Conservation (phyloP, 306 rosid genomes). For the Mucuna pruriens region DNA sequence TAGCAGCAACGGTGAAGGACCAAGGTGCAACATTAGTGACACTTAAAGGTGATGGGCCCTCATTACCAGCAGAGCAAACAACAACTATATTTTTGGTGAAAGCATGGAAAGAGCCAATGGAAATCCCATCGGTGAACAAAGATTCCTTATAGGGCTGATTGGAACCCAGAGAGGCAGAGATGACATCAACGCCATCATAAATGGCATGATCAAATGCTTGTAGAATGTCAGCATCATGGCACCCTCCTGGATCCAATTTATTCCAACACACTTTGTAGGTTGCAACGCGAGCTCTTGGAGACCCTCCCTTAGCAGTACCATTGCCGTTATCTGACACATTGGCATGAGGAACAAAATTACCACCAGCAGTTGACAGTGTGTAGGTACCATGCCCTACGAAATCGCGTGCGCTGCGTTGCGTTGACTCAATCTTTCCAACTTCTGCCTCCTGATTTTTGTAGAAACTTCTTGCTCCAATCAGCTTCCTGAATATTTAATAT, state of each 20-base stretch:
- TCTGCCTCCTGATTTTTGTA: slow-evolving; percentile 41
- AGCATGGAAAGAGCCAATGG: slow-evolving; percentile 72
- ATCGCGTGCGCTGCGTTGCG: slow-evolving; percentile 48
- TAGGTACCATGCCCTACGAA: slow-evolving; percentile 69
- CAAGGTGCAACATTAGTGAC: slow-evolving; percentile 59
- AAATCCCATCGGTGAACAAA: slow-evolving; percentile 36
- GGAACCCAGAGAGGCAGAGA: slow-evolving; percentile 66
- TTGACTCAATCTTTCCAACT: background rate
- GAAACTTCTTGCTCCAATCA: slow-evolving; percentile 69
- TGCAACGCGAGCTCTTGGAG: slow-evolving; percentile 71
- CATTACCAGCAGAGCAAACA: slow-evolving; percentile 39
- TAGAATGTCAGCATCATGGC: slow-evolving; percentile 67
- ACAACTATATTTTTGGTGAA: slow-evolving; percentile 19
- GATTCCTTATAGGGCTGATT: background rate
- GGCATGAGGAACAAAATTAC: slow-evolving; percentile 50
- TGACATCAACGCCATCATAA: slow-evolving; percentile 65
- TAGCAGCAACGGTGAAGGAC: slow-evolving; percentile 66
- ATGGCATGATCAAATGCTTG: slow-evolving; percentile 70
- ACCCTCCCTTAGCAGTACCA: slow-evolving; percentile 83
- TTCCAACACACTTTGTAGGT: slow-evolving; percentile 79
- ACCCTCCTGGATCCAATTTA: background rate
- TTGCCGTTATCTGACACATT: slow-evolving; percentile 55
- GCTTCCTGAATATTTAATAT: slow-evolving; percentile 60
- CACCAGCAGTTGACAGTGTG: slow-evolving; percentile 76
- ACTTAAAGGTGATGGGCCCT: slow-evolving; percentile 45